These are phyloP conservation scores for Fusarium euwallaceae DNA, from an alignment of 2,329 filamentous ascomycete species.

Conservation along the genomic window DNA sequence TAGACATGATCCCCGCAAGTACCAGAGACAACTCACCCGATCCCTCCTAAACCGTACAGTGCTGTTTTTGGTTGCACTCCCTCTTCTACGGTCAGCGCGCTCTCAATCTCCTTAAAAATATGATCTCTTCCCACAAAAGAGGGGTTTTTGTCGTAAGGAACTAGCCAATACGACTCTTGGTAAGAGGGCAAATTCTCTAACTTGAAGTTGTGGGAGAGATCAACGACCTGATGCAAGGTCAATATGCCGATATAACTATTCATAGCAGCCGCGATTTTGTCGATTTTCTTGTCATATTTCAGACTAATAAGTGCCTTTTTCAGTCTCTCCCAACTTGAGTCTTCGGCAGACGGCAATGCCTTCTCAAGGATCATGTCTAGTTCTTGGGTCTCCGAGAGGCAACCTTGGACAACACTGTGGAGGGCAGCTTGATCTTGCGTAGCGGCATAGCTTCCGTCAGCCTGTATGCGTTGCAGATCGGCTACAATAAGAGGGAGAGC, in stretches of 20 bases:
- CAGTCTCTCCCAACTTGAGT: neutral
- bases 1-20: neutral
- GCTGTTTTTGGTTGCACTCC: neutral
- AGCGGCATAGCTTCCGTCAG: neutral
- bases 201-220: neutral
- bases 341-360: neutral
- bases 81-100: neutral
- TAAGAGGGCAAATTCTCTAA: too few species aligned
- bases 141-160: neutral
- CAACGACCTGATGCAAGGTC: neutral
- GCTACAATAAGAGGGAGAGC: neutral
- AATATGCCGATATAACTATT: neutral
- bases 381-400: neutral
- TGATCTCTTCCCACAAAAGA: neutral
- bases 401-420: neutral
- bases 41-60: neutral
- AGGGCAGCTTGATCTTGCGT: neutral
- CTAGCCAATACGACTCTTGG: neutral
- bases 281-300: neutral
- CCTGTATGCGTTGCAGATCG: neutral
- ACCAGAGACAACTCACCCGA: neutral
- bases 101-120: neutral
- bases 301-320: neutral
- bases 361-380: neutral
- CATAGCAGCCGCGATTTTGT: neutral